Evolutionary conservation across 2,329 filamentous ascomycete genomes (phyloP), one percentile per base, ranked within the genome.

Genomic region (Ceratocystis colombiana): DNA sequence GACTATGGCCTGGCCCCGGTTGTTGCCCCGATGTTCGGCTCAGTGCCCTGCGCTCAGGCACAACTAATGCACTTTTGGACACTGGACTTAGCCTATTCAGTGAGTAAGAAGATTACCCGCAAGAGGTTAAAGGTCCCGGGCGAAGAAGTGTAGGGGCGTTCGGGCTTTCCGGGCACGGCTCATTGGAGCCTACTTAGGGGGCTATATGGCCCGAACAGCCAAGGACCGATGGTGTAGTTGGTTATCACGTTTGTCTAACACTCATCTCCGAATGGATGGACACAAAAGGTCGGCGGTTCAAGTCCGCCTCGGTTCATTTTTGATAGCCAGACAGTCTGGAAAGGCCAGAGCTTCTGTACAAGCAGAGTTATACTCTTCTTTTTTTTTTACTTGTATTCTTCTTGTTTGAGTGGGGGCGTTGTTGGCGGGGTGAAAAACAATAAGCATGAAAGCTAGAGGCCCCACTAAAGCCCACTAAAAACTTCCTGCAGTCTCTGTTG

Each of bases 41-140:
- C 85, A 0, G 81, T 89, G 20, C 87, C 87, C 0, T 83, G 84
- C 55, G 78, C 85, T 3, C 85, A 89, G 69, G 87, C 87, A 1
- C 82, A 87, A 69, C 74, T 89, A 65, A 83, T 80, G 71, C 87
- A 90, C 72, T 84, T 89, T 71, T 89, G 85, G 81, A 88, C 84
- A 0, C 77, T 86, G 44, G 79, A 87, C 66, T 73, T 90, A 70
- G 84, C 87, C 10, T 90, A 90, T 74, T 82, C 84, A 0, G 87
- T 90, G 71, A 88, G 85, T 76, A 84, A 85, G 74, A 90, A 89
- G 73, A 81, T 84, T 71, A 82, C 79, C 1, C 75, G 82, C n/a
- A 66, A 65, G 53, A 53, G 48, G 46, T 28, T 57, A 7, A 68
- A 67, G 45, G 50, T 44, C 17, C 41, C 33, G 12, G 55, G 50